Evolutionary conservation across 257 asterid species (phyloP), one percentile per base, ranked within the genome.

Genomic region (Catharanthus roseus): DNA sequence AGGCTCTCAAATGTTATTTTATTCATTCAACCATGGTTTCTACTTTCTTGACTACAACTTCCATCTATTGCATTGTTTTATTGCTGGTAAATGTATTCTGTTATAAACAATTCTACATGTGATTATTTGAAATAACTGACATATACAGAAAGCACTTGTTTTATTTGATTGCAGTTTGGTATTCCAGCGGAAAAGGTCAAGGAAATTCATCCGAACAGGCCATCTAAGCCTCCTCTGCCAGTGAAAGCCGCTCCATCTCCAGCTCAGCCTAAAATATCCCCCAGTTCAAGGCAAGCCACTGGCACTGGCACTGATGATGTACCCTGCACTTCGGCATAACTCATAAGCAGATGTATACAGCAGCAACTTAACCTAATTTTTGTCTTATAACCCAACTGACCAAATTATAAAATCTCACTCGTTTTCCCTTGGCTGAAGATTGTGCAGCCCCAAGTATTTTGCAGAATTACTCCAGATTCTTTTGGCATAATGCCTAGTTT

Each of bases 281-380:
- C 53, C 26, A 53, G 73, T 26, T 57, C 75, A 53, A 55, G 36
- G 28, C 63, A 29, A 53, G n/a, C 67, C 58, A 34, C 69, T n/a
- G n/a, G n/a, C n/a, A n/a, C n/a, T n/a, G n/a, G n/a, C 64, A 18
- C 47, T 9, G 83, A 76, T 65, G 95, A 88, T 21, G 67, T 88
- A 31, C 90, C 84, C 45, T 75, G 82, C 72, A 85, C 78, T 19
- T 87, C 92, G 29, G 90, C 92, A 9, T 86, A n/a, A n/a, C n/a
- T n/a, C n/a, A n/a, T n/a, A 83, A 69, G 63, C 67, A 62, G 36
- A 24, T 50, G 44, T 36, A 6, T 7, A 8, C 39, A 44, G 24
- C 44, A 26, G 8, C 24, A n/a, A 41, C 0, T n/a, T 4, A 62
- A 18, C 26, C n/a, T 12, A 67, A 8, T 47, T 67, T 28, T 28